Percentiles rank a stretch among this genome's conserved stretches.
These are phyloP conservation scores for Herpetomonas tarakana DNA, from an alignment of 208 protist genomes.

Conservation along the genomic window DNA sequence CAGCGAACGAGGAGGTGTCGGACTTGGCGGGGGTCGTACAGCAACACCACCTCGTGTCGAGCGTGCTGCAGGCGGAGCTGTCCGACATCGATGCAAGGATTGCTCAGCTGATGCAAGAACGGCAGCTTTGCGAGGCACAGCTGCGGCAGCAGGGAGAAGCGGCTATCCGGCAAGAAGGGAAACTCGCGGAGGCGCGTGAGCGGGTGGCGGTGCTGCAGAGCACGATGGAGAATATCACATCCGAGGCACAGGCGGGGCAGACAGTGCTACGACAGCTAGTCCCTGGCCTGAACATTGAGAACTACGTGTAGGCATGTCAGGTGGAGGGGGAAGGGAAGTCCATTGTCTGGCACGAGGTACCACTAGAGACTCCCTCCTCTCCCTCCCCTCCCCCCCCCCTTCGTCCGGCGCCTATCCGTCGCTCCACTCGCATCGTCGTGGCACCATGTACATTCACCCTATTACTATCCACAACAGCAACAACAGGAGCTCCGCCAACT, in stretches of 20 bases:
- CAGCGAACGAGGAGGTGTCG: slow-evolving; percentile 55
- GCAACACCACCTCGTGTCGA: slow-evolving; percentile 36
- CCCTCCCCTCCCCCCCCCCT: too few relatives aligned
- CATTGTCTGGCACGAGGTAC: neutral
- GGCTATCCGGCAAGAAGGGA: slow-evolving; percentile 21
- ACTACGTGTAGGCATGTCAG: slow-evolving; percentile 39
- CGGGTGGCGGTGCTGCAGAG: slow-evolving; percentile 48
- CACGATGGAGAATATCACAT: slow-evolving; percentile 64
- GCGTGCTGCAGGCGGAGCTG: slow-evolving; percentile 45
- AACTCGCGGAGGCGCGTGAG: slow-evolving; percentile 60
- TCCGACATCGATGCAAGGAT: slow-evolving; percentile 63
- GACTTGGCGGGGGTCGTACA: slow-evolving; percentile 56
- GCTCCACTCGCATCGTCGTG: too few relatives aligned
- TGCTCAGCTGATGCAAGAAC: slow-evolving; percentile 50
- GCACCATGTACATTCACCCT: too few relatives aligned
- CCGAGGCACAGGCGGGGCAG: slow-evolving; percentile 45
- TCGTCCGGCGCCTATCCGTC: too few relatives aligned
- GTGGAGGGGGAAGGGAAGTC: neutral
- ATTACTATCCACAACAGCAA: too few relatives aligned
- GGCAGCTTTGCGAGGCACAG: slow-evolving; percentile 62
- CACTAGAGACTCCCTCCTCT: too few relatives aligned
- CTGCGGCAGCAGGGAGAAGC: slow-evolving; percentile 37
- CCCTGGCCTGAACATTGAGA: slow-evolving; percentile 75
- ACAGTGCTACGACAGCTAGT: slow-evolving; percentile 70
- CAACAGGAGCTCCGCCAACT: too few relatives aligned